Conservation (phyloP, 2,329 filamentous ascomycete genomes). For the Phyllachora maydis region DNA sequence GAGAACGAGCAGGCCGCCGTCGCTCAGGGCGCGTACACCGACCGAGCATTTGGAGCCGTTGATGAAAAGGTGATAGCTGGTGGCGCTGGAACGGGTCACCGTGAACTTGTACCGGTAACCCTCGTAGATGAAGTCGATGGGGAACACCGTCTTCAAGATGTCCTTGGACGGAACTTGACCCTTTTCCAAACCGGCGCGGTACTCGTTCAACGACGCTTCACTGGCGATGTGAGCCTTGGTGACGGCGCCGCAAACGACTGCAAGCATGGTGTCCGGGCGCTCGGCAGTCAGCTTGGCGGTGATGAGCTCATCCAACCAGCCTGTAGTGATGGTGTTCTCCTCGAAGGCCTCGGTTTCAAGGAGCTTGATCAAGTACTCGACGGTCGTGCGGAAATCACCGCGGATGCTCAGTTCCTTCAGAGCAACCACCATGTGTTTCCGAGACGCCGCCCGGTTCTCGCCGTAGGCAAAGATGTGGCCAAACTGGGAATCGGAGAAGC, state of each 20-base stretch:
- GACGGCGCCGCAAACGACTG: conserved; percentile 87
- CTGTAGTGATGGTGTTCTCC: conserved; percentile 97
- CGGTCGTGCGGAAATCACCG: conserved; percentile 95
- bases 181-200: conserved; percentile 77
- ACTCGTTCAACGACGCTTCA: conserved; percentile 72
- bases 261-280: conserved; percentile 78
- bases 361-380: conserved; percentile 97
- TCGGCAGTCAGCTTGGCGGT: conserved; percentile 94
- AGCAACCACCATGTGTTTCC: conserved; percentile 98
- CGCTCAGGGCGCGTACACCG: conserved; percentile 77
- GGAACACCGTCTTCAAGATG: conserved; percentile 92
- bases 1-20: conserved; percentile 81
- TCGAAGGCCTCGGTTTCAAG: conserved; percentile 96
- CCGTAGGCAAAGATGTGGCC: conserved; percentile 99
- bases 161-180: conserved; percentile 95
- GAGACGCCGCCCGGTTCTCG: conserved; percentile 85
- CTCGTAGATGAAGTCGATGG: conserved; percentile 97
- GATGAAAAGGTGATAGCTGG: conserved; percentile 97
- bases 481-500: conserved; percentile 96
- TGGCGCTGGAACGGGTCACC: conserved; percentile 71
- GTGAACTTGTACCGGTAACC: conserved; percentile 96
- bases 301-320: conserved; percentile 97
- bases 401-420: conserved; percentile 98
- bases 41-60: conserved; percentile 94
- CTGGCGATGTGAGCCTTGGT: conserved; percentile 92